Evolutionary conservation across 768 basidiomycete genomes (phyloP), one percentile per base, ranked within the genome.

Genomic region (Rhizopogon sp.): DNA sequence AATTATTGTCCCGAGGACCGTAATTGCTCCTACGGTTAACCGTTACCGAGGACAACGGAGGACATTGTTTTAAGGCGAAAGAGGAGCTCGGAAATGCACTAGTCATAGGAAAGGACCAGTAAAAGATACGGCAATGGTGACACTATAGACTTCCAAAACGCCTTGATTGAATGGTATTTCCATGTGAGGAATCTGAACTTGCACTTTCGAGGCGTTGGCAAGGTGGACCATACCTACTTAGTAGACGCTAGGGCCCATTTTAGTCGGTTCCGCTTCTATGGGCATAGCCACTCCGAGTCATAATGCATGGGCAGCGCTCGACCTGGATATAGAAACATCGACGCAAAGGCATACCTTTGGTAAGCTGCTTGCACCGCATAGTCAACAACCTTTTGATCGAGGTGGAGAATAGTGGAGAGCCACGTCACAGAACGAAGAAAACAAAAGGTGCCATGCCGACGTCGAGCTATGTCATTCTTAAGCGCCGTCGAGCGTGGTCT

Each of bases 381-480:
- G 46, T 22, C 33, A 35, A 37, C 10, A 37, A 35, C 20, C 46
- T 49, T 49, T 49, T 49, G 47, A 49, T 49, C 16, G 46, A 47
- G 46, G 33, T 49, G 17, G 22, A 49, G 22, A 49, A 16, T 33
- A 33, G 33, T 49, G 17, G 35, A 49, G 22, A 49, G 22, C 35
- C 47, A 49, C 20, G 22, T 49, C 33, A 49, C 22, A 47, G 46
- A 47, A 47, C 46, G 17, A 17, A 33, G 31, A 31, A 35, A 1
- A 37, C 46, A 47, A 47, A 47, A 47, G 31, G 37, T 37, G 35
- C 47, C 47, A 49, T 49, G 47, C 47, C 47, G 47, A 49, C 47
- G 47, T 37, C 47, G 14, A 49, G 14, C 35, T 5, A 39, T 20
- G 47, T 25, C 35, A 49, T 49, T 49, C 20, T 29, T 13, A 50